Evolutionary conservation across 2,329 filamentous ascomycete species (phyloP).

Genomic region (Penicillium sp.): DNA sequence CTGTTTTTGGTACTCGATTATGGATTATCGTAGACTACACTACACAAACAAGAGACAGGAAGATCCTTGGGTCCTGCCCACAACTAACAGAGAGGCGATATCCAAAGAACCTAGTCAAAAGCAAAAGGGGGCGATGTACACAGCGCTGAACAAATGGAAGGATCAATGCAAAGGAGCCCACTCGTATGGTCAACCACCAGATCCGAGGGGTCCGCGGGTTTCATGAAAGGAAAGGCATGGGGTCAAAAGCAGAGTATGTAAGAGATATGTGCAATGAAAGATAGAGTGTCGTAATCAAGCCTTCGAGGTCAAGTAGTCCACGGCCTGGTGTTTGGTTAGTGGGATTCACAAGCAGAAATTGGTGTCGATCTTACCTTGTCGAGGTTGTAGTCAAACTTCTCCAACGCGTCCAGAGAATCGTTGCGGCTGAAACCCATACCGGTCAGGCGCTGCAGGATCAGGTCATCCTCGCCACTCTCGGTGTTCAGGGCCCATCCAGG

Average conservation of each 20-base stretch:
- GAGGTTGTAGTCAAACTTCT: constrained; percentile 95
- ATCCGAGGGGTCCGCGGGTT: constrained; percentile 9
- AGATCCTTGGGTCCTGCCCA: constrained; percentile 2
- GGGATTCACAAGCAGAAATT: neutral
- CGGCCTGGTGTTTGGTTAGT: constrained; percentile 33
- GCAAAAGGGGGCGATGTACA: constrained; percentile 8
- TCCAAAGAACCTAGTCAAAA: constrained; percentile 2
- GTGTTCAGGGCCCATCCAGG: constrained; percentile 71
- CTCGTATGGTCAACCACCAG: constrained; percentile 5
- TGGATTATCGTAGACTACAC: constrained; percentile 23
- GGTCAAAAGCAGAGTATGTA: constrained; percentile 20
- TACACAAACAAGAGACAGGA: constrained; percentile 15
- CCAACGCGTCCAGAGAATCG: constrained; percentile 76
- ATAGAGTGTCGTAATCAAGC: constrained; percentile 27
- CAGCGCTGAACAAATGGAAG: constrained; percentile 7
- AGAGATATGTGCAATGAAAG: constrained; percentile 25
- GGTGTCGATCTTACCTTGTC: constrained; percentile 70
- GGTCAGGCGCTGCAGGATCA: constrained; percentile 85
- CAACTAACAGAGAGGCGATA: constrained; percentile 4
- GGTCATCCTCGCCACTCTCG: constrained; percentile 82
- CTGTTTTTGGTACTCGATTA: constrained; percentile 9
- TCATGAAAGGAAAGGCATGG: constrained; percentile 19
- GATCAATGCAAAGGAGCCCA: constrained; percentile 6
- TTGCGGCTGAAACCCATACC: constrained; percentile 81
- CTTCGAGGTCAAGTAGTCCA: constrained; percentile 46